phyloP scores from a whole-genome alignment of 2,329 filamentous ascomycete species.

The Magnaporthales sp. region DNA sequence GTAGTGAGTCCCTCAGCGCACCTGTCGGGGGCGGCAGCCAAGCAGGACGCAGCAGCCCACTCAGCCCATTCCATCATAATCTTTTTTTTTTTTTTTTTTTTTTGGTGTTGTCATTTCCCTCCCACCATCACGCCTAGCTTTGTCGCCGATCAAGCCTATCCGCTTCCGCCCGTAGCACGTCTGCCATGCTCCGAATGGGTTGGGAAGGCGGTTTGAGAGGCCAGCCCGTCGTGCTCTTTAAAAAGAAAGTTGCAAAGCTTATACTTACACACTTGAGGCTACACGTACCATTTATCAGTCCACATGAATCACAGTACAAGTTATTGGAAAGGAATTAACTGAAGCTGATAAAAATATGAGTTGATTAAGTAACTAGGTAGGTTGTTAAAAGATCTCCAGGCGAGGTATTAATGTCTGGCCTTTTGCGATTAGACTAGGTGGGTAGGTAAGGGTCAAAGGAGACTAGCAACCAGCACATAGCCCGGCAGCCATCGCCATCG shows the following conservation, averaged over 20 bases:
- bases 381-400: neutral
- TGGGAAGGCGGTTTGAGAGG: too few relatives aligned
- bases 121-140: neutral
- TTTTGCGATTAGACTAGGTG: neutral
- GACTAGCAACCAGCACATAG: neutral
- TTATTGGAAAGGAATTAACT: conserved; percentile 36
- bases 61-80: neutral
- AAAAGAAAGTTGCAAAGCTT: too few relatives aligned
- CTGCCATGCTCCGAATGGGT: too few relatives aligned
- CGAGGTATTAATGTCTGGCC: neutral
- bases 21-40: neutral
- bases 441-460: neutral
- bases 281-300: too few relatives aligned
- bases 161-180: conserved; percentile 53
- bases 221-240: too few relatives aligned
- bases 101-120: neutral
- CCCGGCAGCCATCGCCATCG: neutral
- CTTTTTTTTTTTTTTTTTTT: too few relatives aligned
- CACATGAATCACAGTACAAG: conserved; percentile 56
- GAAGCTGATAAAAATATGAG: neutral
- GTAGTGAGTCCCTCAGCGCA: too few relatives aligned
- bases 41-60: neutral
- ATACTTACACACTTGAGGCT: too few relatives aligned
- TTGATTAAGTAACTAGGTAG: neutral
- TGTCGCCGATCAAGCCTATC: conserved; percentile 36